Conservation (phyloP, 129 eudicot species). For the Oenanthe sinensis region DNA sequence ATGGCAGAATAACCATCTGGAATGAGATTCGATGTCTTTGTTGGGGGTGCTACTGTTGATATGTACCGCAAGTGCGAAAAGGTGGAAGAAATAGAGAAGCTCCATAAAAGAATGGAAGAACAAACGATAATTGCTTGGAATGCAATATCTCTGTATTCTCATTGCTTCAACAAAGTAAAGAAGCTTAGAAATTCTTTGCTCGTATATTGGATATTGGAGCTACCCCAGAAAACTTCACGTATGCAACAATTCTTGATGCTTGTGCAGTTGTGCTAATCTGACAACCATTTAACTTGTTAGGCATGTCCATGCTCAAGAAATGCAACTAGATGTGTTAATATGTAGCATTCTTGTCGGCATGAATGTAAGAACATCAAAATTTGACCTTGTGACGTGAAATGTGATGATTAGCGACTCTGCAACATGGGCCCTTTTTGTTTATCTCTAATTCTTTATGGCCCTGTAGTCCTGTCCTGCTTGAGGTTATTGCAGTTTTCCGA, state of each 20-base stretch:
- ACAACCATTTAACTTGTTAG: conserved; percentile 69
- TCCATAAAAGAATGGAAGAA: conserved; percentile 54
- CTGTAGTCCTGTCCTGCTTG: not conserved
- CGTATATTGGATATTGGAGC: conserved; percentile 53
- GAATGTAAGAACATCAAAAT: conserved; percentile 53
- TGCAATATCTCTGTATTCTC: conserved; percentile 69
- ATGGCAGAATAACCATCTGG: conserved; percentile 51
- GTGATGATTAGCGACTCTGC: conserved; percentile 69
- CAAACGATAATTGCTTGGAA: conserved; percentile 85
- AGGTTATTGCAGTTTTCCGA: conserved; percentile 16
- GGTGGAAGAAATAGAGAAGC: conserved; percentile 72
- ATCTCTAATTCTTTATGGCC: not conserved
- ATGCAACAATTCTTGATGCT: conserved; percentile 76
- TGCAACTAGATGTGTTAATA: conserved; percentile 69
- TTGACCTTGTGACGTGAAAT: conserved; percentile 75
- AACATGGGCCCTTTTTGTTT: not conserved
- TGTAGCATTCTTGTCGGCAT: conserved; percentile 81
- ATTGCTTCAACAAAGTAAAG: conserved; percentile 51
- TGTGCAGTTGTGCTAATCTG: conserved; percentile 50
- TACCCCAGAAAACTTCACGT: conserved; percentile 74
- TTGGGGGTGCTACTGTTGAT: conserved; percentile 64
- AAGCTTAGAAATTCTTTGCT: conserved; percentile 62
- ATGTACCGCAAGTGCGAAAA: conserved; percentile 73
- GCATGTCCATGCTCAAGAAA: conserved; percentile 82
- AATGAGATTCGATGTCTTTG: conserved; percentile 47